Conservation (phyloP, 768 basidiomycete species). For the Neoboletus magnificus region DNA sequence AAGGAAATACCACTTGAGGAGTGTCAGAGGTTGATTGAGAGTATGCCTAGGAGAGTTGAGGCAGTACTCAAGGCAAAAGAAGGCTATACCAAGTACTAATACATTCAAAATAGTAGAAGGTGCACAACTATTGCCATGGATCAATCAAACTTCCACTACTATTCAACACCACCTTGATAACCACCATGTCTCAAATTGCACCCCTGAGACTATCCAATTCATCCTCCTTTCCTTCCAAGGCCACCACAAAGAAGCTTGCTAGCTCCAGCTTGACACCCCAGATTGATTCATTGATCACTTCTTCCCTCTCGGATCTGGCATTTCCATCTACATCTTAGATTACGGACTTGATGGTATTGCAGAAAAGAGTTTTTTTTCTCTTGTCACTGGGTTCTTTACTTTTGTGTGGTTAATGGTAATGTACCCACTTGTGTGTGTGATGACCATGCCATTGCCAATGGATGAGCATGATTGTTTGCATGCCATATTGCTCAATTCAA, state of each 20-base stretch:
- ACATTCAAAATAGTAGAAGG: no score
- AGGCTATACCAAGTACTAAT: no score
- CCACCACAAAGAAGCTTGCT: conserved; percentile 54
- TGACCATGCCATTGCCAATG: conserved; percentile 30
- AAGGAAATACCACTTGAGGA: no score
- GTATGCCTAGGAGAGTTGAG: no score
- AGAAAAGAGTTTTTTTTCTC: conserved; percentile 28
- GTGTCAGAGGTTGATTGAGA: no score
- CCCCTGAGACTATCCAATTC: conserved; percentile 57
- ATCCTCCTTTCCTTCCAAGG: conserved; percentile 46
- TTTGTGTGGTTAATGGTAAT: conserved; percentile 42
- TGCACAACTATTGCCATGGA: no score
- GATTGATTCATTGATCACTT: conserved; percentile 43
- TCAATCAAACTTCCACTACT: conserved; percentile 63
- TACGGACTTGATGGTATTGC: conserved; percentile 38
- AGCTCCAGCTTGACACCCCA: conserved; percentile 59
- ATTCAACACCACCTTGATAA: conserved; percentile 75
- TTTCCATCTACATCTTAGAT: conserved; percentile 20
- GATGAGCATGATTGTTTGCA: conserved; percentile 43
- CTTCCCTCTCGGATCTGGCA: conserved; percentile 37
- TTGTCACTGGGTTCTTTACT: conserved; percentile 22
- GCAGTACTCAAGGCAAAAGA: no score
- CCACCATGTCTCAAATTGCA: conserved; percentile 70
- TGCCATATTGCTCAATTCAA: conserved; percentile 59
- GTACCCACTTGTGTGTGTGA: conserved; percentile 66